Base-by-base conservation (phyloP, 2,329 filamentous ascomycete species). In the Aspergillus ochraceus region DNA sequence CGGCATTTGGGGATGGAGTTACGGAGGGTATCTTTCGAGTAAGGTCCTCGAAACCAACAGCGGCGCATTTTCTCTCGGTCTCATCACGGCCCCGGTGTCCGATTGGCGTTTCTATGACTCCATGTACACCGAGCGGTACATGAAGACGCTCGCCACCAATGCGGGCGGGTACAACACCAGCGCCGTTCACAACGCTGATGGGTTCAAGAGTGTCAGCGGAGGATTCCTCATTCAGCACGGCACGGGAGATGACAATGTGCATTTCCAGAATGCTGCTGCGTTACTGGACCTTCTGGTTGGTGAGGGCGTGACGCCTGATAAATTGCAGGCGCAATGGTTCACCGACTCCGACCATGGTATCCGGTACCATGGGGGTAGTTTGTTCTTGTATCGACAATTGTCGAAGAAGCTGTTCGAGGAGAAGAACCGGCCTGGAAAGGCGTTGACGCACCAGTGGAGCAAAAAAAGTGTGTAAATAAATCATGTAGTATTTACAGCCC, bases 41-140 rank as follows among this genome's bases (percentile, higher is more conserved):
- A 90, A 90, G 76, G 86, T 88, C 0, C 77, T 90, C 8, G 88
- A 90, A 68, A 77, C 80, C 0, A 78, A 86, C 70, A 84, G 83
- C 19, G 84, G 83, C 1, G 82, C 83, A 17, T 89, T 90, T 71
- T 83, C 84, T 0, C 81, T 87, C 8, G 88, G 82, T 0, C 73
- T 90, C 10, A 86, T 88, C 65, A 86, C 86, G 0, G 88, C 88
- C 0, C 88, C 88, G 0, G 87, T 90, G 0, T 81, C 80, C 2
- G 88, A 90, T 74, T 90, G 86, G 86, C 82, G 87, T 1, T 86
- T 90, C 76, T 90, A 90, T 72, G 87, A 90, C 71, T 84, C 81
- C 57, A 84, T 90, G 79, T 90, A 90, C 71, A 89, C 88, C 0
- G 88, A 90, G 72, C 83, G 88, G 11, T 90, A 89, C 76, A 90